Evolutionary conservation across 148 eudicot species (phyloP), one percentile per base, ranked within the genome.

Genomic region (Chenopodium album): DNA sequence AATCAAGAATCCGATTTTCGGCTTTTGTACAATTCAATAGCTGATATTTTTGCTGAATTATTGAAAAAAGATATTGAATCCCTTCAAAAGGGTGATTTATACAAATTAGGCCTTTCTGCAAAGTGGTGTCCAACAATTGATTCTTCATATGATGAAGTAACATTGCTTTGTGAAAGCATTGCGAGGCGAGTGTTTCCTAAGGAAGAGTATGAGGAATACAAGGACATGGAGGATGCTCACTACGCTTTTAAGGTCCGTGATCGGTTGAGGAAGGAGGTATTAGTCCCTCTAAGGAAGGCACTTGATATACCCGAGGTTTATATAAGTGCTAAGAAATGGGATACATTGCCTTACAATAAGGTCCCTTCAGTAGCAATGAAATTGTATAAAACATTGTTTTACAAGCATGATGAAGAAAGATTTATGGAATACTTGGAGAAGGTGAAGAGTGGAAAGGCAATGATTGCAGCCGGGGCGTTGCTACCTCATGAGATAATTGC

Each of bases 401-500:
- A 47, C 47, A 79, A 31, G 48, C 81, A 82, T 32, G 89, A 87
- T 73, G 29, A 68, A 1, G 81, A 73, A 19, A 67, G 89, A 77
- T 88, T 90, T 60, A n/a, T 48, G 37, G 81, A 66, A 64, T 85
- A 83, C 75, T 80, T 90, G 34, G 87, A 85, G 81, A 63, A 88
- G 0, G 90, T 88, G 60, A 88, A 82, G 82, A 22, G 46, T 1
- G 91, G 91, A 4, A 81, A 90, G 68, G 84, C 87, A 0, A 88
- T 68, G 2, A 90, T 89, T 50, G 82, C 89, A 23, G 92, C 88
- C 0, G 91, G 90, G 3, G 86, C 91, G 10, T 82, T 90, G 79
- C 85, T 90, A 26, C 90, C 90, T 3, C 91, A 89, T 26, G 85
- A 87, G 76, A 82, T 88, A 12, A 84, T 90, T 2, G 56, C 37